Conservation (phyloP, 1,284 basidiomycete genomes). For the Naganishia cerealis region DNA sequence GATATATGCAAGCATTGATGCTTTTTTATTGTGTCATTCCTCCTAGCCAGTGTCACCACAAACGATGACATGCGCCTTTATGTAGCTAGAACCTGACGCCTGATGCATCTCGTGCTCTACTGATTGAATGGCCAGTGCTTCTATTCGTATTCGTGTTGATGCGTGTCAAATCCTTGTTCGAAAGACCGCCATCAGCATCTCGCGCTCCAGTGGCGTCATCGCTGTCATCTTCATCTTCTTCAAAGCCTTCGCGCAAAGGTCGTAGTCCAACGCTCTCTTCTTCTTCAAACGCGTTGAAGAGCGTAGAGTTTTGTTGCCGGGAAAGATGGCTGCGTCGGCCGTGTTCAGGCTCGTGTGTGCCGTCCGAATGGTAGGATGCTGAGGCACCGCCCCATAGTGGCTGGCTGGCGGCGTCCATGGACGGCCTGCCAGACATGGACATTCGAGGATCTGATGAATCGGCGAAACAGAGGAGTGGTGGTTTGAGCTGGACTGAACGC, state of each 20-base stretch:
- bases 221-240: conserved; percentile 16
- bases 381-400: conserved; percentile 45
- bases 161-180: conserved; percentile 27
- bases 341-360: conserved; percentile 53
- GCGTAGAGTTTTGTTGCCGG: conserved; percentile 59
- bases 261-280: conserved; percentile 50
- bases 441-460: conserved; percentile 49
- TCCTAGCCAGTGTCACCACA: not conserved
- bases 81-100: conserved; percentile 18
- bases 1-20: conserved; percentile 14
- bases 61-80: not conserved
- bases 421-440: conserved; percentile 54
- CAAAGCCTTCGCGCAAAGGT: conserved; percentile 24
- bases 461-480: not conserved
- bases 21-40: not conserved
- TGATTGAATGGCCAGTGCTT: not conserved
- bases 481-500: not conserved
- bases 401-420: conserved; percentile 43
- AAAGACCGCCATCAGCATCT: conserved; percentile 4
- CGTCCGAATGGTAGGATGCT: conserved; percentile 48
- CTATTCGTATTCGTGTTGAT: conserved; percentile 28
- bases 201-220: not conserved
- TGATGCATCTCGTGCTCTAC: conserved; percentile 15
- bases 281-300: conserved; percentile 53
- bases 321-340: conserved; percentile 61